A percentile compares a stretch with the other conserved stretches of the same genome.
phyloP scores from a whole-genome alignment of 1,284 basidiomycete species.

The Heterobasidion annosum region DNA sequence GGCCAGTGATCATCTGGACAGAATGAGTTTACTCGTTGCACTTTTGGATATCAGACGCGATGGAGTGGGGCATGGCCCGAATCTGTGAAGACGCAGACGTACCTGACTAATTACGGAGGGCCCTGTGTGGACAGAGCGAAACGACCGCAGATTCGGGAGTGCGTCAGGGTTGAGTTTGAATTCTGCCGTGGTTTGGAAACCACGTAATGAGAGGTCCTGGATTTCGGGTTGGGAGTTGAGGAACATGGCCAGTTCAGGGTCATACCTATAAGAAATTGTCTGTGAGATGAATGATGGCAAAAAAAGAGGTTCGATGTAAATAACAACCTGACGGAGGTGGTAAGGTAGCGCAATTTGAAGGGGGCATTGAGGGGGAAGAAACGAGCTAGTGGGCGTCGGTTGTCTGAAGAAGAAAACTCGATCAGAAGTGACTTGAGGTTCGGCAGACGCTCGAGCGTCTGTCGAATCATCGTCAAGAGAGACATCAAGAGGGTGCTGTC shows the following conservation, averaged over 20 bases:
- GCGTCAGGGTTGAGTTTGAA: constrained; percentile 31
- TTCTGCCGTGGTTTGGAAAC: constrained; percentile 23
- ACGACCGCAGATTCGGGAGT: constrained; percentile 36
- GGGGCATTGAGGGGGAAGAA: constrained; percentile 26
- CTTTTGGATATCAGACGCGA: not conserved
- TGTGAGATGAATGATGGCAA: not conserved
- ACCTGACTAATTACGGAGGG: constrained; percentile 28
- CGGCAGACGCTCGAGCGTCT: constrained; percentile 28
- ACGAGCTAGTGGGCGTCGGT: constrained; percentile 30
- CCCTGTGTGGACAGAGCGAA: constrained; percentile 47
- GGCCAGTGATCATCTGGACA: constrained; percentile 31
- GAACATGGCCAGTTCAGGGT: constrained; percentile 36
- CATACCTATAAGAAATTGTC: constrained; percentile 10
- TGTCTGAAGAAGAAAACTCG: constrained; percentile 33
- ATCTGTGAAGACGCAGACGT: not conserved
- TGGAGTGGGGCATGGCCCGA: not conserved
- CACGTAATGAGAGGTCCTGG: constrained; percentile 43
- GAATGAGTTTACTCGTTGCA: not conserved
- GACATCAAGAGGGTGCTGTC: constrained; percentile 25
- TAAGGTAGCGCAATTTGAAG: constrained; percentile 34
- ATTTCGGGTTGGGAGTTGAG: constrained; percentile 39
- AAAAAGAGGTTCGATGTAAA: not conserved
- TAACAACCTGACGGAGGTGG: constrained; percentile 40
- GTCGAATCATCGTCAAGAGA: constrained; percentile 38
- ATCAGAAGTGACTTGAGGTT: constrained; percentile 34